Evolutionary conservation across 2,329 filamentous ascomycete species (phyloP), one percentile per base, ranked within the genome.

Genomic region (Aspergillus proliferans): DNA sequence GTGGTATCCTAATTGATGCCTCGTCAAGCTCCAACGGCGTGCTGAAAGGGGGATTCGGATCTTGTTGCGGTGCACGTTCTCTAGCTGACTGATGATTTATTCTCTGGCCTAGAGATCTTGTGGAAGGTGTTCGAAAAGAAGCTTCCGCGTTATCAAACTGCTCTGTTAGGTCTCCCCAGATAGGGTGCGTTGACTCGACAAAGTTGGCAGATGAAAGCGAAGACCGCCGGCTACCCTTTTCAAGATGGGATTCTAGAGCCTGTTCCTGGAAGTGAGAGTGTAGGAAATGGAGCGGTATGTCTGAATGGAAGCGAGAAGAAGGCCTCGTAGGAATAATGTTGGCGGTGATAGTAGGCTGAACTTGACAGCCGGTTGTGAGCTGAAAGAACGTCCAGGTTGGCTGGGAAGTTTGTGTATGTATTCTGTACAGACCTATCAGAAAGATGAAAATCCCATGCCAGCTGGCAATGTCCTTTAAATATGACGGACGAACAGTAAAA

Each of bases 91-190:
- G 26, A 30, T 30, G 26, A 30, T 12, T 2, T 10, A 30, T 30
- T 30, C 82, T 79, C 61, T 72, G 80, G 68, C 88, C 82, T 50
- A 86, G 71, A 58, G 83, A 83, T 59, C 82, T 76, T 63, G 78
- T 77, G 52, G 92, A 77, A 62, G 82, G 84, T 59, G 83, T 81
- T 59, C 82, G 84, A 58, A 95, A 78, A 51, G 89, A 88, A 68
- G 95, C 88, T 71, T 92, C 83, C 64, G 84, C 83, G 76, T 87
- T 85, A 63, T 82, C 87, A 60, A 91, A 79, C 78, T 94, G 92
- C 75, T 96, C 92, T 64, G 88, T 89, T 62, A 97, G 82, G 72
- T 97, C 93, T 65, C 90, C 92, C 90, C 89, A 96, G 61, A 87
- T 83, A 51, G 85, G 88, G 70, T 88, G 87, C 62, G 86, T 82